Conservation (phyloP, 768 basidiomycete genomes). For the Scleroderma citrinum region DNA sequence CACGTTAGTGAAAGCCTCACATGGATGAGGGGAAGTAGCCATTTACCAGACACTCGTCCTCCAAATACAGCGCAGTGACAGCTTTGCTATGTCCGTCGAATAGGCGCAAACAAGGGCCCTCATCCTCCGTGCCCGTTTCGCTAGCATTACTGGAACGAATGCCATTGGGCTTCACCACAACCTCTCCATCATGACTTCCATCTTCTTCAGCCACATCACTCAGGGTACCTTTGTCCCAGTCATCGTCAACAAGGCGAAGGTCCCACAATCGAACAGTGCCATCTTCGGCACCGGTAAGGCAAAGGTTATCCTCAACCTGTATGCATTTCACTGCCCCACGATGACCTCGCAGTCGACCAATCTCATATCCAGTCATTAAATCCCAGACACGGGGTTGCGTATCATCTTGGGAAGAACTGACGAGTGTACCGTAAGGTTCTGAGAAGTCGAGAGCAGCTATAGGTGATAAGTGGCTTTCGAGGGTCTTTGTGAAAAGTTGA, state of each 20-base stretch:
- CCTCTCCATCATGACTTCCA: conserved; percentile 36
- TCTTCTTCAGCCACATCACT: conserved; percentile 64
- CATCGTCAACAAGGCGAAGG: conserved; percentile 75
- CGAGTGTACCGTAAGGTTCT: conserved; percentile 92
- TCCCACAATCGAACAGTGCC: conserved; percentile 89
- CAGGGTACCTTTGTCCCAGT: conserved; percentile 47
- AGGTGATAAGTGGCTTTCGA: conserved; percentile 73
- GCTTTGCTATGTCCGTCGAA: conserved; percentile 91
- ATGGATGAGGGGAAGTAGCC: neutral
- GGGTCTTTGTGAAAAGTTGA: conserved; percentile 48
- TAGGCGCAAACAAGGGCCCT: conserved; percentile 52
- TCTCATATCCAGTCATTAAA: conserved; percentile 80
- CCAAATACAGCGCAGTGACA: conserved; percentile 92
- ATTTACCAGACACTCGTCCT: conserved; percentile 85
- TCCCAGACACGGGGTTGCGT: conserved; percentile 92
- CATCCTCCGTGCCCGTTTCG: conserved; percentile 42
- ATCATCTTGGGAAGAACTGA: conserved; percentile 83
- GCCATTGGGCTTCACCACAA: conserved; percentile 33
- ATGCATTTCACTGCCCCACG: conserved; percentile 76
- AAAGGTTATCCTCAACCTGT: conserved; percentile 89
- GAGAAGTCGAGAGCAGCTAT: conserved; percentile 91
- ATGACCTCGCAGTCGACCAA: conserved; percentile 82
- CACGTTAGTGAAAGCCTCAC: conserved; percentile 11
- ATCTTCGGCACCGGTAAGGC: conserved; percentile 87
- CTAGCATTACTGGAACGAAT: conserved; percentile 35